Base-by-base conservation (phyloP, 2,329 filamentous ascomycete genomes). In the Penicillium sp. region DNA sequence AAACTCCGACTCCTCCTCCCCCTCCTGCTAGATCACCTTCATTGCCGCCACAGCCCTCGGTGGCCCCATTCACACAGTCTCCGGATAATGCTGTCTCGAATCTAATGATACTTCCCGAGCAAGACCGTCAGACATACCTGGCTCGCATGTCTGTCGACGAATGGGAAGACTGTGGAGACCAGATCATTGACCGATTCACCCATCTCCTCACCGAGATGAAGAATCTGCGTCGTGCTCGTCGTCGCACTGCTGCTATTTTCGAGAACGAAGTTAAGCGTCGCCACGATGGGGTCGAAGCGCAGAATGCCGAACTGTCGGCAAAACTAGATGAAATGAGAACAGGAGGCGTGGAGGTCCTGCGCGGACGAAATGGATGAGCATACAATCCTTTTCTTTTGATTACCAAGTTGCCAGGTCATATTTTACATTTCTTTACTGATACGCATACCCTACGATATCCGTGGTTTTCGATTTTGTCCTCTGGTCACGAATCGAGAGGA, bases 91-190 rank as follows among this genome's bases (percentile, higher is more conserved):
- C 64, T 26, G 57, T 71, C 7, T 56, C 58, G 8, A 56, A 65
- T 16, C 57, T 72, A 15, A 51, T 69, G 18, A 56, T 47, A 4
- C 57, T 68, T 10, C 54, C 62, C 15, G 59, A 60, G 1, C 35
- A 61, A 17, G 63, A 72, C 3, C 75, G 79, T 44, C 57, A 59
- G 3, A 50, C 60, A 0, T 79, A 81, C 57, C 74, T 83, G 47
- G 61, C 65, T 2, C 70, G 68, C 7, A 65, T 83, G 27, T 62
- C 66, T 1, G 69, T 80, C 11, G 59, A 68, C 3, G 71, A 81
- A 46, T 82, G 80, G 77, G 80, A 83, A 60, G 72, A 79, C 31
- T 76, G 78, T 15, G 80, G 80, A 2, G 76, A 80, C 41, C 77
- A 79, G 70, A 73, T 83, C 31, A 67, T 82, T 1, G 72, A 75